Evolutionary conservation across 2,329 filamentous ascomycete genomes (phyloP), one percentile per base, ranked within the genome.

Genomic region (Aspergillus fijiensis): DNA sequence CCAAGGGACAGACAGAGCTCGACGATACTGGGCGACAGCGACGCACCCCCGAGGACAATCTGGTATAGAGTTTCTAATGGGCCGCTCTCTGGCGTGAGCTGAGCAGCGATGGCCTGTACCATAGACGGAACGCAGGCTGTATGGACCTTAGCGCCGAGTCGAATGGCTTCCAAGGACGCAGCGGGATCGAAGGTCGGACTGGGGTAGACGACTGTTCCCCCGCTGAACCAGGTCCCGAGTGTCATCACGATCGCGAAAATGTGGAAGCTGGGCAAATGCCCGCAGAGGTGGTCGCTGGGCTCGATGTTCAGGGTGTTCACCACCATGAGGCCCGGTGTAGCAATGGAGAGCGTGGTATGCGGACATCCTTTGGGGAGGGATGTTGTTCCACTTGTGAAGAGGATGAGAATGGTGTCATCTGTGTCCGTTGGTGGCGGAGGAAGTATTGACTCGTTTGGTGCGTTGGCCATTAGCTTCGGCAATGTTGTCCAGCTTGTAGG

Each of bases 121-220:
- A 55, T 59, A 7, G 57, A 55, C 19, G 57, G 57, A 12, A 59
- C 57, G 39, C 57, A 59, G 11, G 57, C 51, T 25, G 55, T 33
- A n/a, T 55, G 31, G 9, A 55, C 52, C 21, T 55, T 55, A 6
- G 21, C 4, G 14, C 29, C 45, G 16, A 47, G 14, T n/a, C 21
- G 19, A 19, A 59, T 31, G 19, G 33, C 45, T 33, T 55, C 21
- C 16, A 59, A 33, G 6, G 45, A 55, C 9, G 42, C 31, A 9
- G 11, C 29, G 5, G 51, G 51, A 33, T 59, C 52, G 47, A 59
- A 59, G 10, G 45, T 19, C 6, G 27, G 33, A 19, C 31, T 55
- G 5, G 57, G 57, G 25, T 35, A 39, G 19, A 59, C 27, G 27
- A 59, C 21, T 23, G 42, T 55, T 9, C 29, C 57, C 5, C 50